phyloP scores from a whole-genome alignment of 305 asterid species.

The Fraxinus dipetala region DNA sequence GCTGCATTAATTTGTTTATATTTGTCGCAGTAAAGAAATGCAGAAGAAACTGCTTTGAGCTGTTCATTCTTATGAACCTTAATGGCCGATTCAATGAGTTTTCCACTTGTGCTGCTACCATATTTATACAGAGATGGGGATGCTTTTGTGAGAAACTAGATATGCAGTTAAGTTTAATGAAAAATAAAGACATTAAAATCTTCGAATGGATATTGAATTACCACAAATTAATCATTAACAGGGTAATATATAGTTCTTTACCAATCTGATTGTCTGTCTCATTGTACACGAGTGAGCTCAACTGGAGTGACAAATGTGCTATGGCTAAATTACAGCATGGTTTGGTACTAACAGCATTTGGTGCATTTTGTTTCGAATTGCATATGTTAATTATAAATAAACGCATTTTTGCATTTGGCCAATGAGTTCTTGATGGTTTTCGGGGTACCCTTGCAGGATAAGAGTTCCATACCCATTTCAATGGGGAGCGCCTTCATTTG shows the following conservation, averaged over 20 bases:
- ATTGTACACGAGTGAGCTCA: not conserved
- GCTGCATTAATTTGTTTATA: not conserved
- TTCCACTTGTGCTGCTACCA: not conserved
- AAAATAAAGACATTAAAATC: not conserved
- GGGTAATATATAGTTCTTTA: not conserved
- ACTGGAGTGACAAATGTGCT: not conserved
- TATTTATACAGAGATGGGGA: not conserved
- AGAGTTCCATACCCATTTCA: slow-evolving; percentile 60
- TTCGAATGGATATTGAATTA: not conserved
- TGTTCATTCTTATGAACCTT: not conserved
- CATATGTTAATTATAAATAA: not conserved
- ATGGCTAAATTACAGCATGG: not conserved
- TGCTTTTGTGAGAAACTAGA: not conserved
- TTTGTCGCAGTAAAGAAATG: not conserved
- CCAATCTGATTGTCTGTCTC: not conserved
- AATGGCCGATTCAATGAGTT: not conserved
- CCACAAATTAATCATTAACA: not conserved
- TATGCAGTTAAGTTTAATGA: not conserved
- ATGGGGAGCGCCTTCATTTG: slow-evolving; percentile 67
- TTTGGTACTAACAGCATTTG: not conserved
- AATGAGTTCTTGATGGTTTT: not conserved
- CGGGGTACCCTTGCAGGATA: slow-evolving; percentile 39
- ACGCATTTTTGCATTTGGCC: not conserved
- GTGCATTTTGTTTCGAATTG: not conserved
- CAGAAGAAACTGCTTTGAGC: not conserved